Evolutionary conservation across 1,139 yeast genomes (phyloP).

Genomic region (Blastobotrys persicus): DNA sequence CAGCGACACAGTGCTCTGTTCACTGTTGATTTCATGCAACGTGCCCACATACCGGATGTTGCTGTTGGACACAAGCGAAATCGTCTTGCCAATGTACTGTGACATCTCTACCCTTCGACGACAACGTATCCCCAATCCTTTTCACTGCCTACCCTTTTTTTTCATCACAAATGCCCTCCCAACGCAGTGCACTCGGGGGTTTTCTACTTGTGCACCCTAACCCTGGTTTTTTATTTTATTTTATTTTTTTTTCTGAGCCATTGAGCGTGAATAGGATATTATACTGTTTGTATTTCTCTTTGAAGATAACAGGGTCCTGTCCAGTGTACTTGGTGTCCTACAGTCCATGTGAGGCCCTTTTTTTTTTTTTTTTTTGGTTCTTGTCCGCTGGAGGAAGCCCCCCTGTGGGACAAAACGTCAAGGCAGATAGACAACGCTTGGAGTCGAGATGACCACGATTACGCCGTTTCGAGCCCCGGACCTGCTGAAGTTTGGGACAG

Average conservation of each 20-base stretch:
- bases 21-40: constrained; percentile 83
- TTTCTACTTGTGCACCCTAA: not conserved
- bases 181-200: not conserved
- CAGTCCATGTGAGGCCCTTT: no score
- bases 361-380: no score
- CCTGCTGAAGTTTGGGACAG: constrained; percentile 64
- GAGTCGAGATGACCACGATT: constrained; percentile 63
- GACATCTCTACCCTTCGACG: constrained; percentile 49
- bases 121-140: not conserved
- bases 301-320: no score
- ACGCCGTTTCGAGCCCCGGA: constrained; percentile 86
- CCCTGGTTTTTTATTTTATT: no score
- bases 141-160: not conserved
- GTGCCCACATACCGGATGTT: constrained; percentile 88
- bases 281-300: no score
- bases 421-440: no score
- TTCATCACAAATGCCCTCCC: not conserved
- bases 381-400: no score
- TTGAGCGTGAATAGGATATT: no score
- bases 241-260: no score
- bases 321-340: no score
- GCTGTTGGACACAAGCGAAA: constrained; percentile 81
- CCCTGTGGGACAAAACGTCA: not conserved
- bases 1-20: constrained; percentile 86
- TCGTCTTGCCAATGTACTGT: constrained; percentile 87